A percentile compares a stretch with the other conserved stretches of the same genome.
Conservation (phyloP, 177 flowering plant species). For the Vitis hybrid region DNA sequence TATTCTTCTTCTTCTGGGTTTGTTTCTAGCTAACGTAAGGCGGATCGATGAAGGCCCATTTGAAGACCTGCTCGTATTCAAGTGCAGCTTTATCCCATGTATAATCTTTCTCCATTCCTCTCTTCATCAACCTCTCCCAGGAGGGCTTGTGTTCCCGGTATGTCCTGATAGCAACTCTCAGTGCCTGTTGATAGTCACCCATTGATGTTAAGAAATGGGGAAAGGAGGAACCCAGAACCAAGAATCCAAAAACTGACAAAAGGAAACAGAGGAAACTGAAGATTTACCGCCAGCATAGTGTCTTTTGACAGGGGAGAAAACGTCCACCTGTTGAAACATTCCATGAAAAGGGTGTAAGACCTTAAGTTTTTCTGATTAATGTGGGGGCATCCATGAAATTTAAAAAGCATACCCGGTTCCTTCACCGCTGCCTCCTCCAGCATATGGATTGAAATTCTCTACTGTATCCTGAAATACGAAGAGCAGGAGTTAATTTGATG, state of each 20-base stretch:
- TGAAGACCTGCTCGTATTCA: constrained; percentile 77
- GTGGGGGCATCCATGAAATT: not conserved
- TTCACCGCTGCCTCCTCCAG: constrained; percentile 53
- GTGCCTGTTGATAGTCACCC: constrained; percentile 43
- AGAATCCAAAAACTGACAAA: not conserved
- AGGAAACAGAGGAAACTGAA: not conserved
- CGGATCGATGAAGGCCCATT: constrained; percentile 78
- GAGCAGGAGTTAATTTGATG: not conserved
- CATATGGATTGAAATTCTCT: constrained; percentile 70
- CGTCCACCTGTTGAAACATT: constrained; percentile 69
- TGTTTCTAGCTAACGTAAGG: constrained; percentile 50
- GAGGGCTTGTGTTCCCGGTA: constrained; percentile 72
- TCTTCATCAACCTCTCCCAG: constrained; percentile 86
- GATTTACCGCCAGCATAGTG: constrained; percentile 73
- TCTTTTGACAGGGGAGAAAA: constrained; percentile 81
- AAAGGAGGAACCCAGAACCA: not conserved
- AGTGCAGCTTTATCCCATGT: constrained; percentile 88
- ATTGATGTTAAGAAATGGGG: not conserved
- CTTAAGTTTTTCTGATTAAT: not conserved
- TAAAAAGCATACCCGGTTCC: constrained; percentile 75
- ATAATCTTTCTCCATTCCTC: constrained; percentile 75
- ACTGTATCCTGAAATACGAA: constrained; percentile 75
- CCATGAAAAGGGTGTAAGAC: not conserved
- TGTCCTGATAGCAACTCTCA: constrained; percentile 54
- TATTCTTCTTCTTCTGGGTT: not conserved